Conservation (phyloP, 257 asterid genomes). For the Solanum neorickii region DNA sequence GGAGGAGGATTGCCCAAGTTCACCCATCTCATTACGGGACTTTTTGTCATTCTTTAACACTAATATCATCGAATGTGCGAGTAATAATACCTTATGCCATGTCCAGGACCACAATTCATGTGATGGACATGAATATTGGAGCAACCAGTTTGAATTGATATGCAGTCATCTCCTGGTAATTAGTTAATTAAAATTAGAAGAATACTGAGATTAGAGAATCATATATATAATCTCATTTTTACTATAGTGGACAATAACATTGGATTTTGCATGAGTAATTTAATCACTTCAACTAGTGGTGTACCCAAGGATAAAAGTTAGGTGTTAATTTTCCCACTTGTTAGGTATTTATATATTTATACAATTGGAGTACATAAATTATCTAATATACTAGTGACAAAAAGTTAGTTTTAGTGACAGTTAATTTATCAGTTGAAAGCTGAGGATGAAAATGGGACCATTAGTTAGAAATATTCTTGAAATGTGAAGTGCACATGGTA, state of each 20-base stretch:
- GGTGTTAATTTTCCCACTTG: neutral
- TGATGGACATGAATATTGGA: slow-evolving; percentile 57
- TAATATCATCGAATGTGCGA: no score
- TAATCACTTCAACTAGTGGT: neutral
- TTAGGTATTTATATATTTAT: neutral
- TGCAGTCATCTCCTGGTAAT: slow-evolving; percentile 71
- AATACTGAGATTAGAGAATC: neutral
- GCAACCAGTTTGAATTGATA: slow-evolving; percentile 84
- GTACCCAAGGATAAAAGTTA: neutral
- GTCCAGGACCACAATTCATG: slow-evolving; percentile 81
- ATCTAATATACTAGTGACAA: neutral
- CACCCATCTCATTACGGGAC: no score
- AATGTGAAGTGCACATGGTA: neutral
- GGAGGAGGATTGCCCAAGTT: no score
- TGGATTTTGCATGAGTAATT: neutral
- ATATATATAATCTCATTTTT: neutral
- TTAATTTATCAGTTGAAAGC: neutral
- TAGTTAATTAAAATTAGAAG: neutral
- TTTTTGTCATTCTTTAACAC: no score
- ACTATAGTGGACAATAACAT: neutral
- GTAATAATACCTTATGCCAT: slow-evolving; percentile 58
- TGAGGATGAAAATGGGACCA: neutral
- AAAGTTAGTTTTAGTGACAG: slow-evolving; percentile 4
- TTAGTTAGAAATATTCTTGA: neutral
- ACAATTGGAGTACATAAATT: neutral